Evolutionary conservation across 1,284 basidiomycete species (phyloP).

Genomic region (Malassezia pachydermatis): DNA sequence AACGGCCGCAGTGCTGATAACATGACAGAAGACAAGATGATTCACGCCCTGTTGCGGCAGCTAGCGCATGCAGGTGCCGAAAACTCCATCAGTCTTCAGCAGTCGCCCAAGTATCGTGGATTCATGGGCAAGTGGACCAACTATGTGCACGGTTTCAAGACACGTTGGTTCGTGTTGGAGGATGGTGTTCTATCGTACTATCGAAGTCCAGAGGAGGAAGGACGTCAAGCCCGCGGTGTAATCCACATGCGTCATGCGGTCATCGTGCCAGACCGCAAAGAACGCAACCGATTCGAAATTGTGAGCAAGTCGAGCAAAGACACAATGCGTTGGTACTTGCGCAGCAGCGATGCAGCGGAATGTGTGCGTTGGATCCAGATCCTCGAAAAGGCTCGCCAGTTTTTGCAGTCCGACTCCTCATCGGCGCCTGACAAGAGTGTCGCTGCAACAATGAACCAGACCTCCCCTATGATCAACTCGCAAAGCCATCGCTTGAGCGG

Average conservation of each 20-base stretch:
- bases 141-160: slow-evolving; percentile 78
- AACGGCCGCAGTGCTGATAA: slow-evolving; percentile 68
- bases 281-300: slow-evolving; percentile 72
- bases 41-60: slow-evolving; percentile 72
- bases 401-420: slow-evolving; percentile 23
- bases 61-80: slow-evolving; percentile 50
- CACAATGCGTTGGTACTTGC: slow-evolving; percentile 75
- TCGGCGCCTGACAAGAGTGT: background rate
- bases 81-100: slow-evolving; percentile 40
- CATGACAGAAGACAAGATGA: slow-evolving; percentile 60
- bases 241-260: slow-evolving; percentile 75
- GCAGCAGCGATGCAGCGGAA: slow-evolving; percentile 58
- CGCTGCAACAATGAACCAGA: background rate
- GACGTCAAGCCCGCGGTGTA: slow-evolving; percentile 71
- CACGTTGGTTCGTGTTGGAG: slow-evolving; percentile 86
- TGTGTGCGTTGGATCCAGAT: slow-evolving; percentile 43
- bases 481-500: background rate
- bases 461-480: background rate
- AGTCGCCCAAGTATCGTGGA: slow-evolving; percentile 40
- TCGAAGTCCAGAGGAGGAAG: slow-evolving; percentile 82
- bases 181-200: slow-evolving; percentile 68
- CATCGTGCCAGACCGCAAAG: slow-evolving; percentile 48
- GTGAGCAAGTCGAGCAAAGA: slow-evolving; percentile 53
- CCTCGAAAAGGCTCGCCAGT: slow-evolving; percentile 37
- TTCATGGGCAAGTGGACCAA: slow-evolving; percentile 71